Evolutionary conservation across 1,284 basidiomycete genomes (phyloP), one percentile per base, ranked within the genome.

Genomic region (Sutorius eximius): DNA sequence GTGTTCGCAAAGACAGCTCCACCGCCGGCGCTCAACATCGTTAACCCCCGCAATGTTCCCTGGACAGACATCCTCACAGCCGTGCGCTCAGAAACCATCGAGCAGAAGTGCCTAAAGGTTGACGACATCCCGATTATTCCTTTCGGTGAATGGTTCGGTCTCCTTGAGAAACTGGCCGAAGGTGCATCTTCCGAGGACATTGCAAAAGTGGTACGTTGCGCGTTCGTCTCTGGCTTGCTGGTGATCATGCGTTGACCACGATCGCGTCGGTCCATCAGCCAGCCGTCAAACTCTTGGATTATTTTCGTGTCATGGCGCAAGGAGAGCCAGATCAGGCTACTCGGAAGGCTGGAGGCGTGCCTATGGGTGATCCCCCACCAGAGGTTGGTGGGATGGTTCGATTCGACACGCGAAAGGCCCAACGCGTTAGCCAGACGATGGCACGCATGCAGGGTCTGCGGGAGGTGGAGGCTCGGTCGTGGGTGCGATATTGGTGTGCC

Each of bases 11-110:
- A 52, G 15, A 29, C 27, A 1, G 20, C 48, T 3, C 51, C 56
- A 0, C 59, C 57, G 0, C 41, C 51, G 0, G 58, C 52, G 9
- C 52, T 66, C 43, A 69, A 64, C 34, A n/a, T 68, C 7, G 53
- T 62, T 1, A 66, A 66, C 16, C 67, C 66, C 5, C 51, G 47
- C 12, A 43, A 61, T 27, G 60, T 55, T 2, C 43, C 37, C 10
- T 69, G 61, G 61, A n/a, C 36, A 5, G 52, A 52, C 10, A 38
- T 67, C 27, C 45, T 68, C 10, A 22, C 45, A 27, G 46, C 50
- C 12, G 50, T 65, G 18, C 52, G 58, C 38, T 34, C 48, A 3
- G 41, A 43, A 1, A 50, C 63, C 40, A 13, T 56, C 12, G 29
- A 34, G 34, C 27, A 36, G 29, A 60, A 60, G 11, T 20, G n/a